These are phyloP conservation scores for Lactifluus subvellereus DNA, from an alignment of 768 basidiomycete genomes.

Conservation along the genomic window DNA sequence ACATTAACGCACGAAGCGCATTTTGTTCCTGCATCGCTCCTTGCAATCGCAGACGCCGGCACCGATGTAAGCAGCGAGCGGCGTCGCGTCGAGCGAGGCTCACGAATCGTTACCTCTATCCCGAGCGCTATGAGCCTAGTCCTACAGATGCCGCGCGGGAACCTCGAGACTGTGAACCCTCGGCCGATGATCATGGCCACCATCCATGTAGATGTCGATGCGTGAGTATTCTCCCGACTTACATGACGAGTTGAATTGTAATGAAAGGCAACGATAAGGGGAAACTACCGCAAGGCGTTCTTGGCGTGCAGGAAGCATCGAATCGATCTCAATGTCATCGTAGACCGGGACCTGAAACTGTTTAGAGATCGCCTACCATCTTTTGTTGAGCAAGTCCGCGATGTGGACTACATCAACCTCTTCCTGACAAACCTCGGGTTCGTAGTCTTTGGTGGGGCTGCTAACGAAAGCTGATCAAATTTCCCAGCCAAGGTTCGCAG, in stretches of 20 bases:
- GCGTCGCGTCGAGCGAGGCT: conserved; percentile 84
- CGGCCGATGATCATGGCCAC: conserved; percentile 85
- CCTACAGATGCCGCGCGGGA: conserved; percentile 96
- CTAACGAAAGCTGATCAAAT: conserved; percentile 4
- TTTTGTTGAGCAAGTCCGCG: conserved; percentile 81
- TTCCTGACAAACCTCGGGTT: conserved; percentile 85
- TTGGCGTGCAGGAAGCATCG: conserved; percentile 88
- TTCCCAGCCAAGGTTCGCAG: conserved; percentile 53
- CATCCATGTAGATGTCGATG: conserved; percentile 67
- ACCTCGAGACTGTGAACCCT: conserved; percentile 92
- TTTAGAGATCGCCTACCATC: conserved; percentile 58
- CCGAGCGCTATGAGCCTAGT: conserved; percentile 86
- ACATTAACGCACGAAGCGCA: conserved; percentile 75
- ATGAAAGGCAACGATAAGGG: conserved; percentile 37
- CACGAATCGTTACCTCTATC: conserved; percentile 81
- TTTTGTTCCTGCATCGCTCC: conserved; percentile 53
- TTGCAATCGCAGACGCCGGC: conserved; percentile 25
- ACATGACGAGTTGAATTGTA: background rate
- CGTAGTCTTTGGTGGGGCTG: conserved; percentile 20
- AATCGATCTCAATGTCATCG: conserved; percentile 84
- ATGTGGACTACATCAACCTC: conserved; percentile 89
- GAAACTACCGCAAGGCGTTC: conserved; percentile 81
- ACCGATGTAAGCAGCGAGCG: conserved; percentile 47
- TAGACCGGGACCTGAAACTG: conserved; percentile 65
- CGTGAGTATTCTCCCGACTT: conserved; percentile 41